Base-by-base conservation (phyloP, 1,139 yeast species). In the Kodamaea sp. region DNA sequence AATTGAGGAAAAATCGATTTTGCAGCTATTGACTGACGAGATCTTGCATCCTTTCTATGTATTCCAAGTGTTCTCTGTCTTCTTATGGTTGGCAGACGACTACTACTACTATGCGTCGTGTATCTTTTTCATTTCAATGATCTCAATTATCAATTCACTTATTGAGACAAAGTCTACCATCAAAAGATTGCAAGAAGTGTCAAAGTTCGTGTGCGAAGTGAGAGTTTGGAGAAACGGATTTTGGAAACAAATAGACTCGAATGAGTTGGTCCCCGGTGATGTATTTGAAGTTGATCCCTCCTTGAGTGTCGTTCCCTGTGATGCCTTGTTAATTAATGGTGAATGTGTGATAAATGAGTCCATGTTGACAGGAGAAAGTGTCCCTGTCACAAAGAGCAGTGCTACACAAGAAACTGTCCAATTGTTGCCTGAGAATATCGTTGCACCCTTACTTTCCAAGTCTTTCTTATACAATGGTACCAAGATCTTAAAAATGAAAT, bases 301-400 rank as follows among this genome's bases (percentile, higher is more conserved):
- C 0, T 66, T 92, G 40, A 50, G 66, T 4, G 52, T 75, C 0
- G 70, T 90, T 34, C 98, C 99, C 0, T 89, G 97, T 56, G 98
- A 94, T 61, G 85, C 96, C 1, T 61, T 94, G 12, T 66, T 92
- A 31, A 63, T 90, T 16, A 80, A 90, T 29, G 98, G 98, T 34
- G 97, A 89, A 55, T 87, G 95, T 58, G 88, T 92, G 38, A 84
- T 90, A 12, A 92, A 92, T 58, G 97, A 90, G 56, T 85, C 96
- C 8, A 90, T 90, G 95, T 73, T 90, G 21, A 92, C 97, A 0
- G 99, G 99, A 25, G 99, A 92, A 57, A 88, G 97, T 38, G 97
- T 92, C 1, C 98, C 99, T 0, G 96, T 92, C 2, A 78, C 96
- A 0, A 92, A 92, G 56, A 45, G 70, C 4, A 74, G 84, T 3